Evolutionary conservation across 441 rosid species (phyloP), one percentile per base, ranked within the genome.

Genomic region (Jatropha podagrica): DNA sequence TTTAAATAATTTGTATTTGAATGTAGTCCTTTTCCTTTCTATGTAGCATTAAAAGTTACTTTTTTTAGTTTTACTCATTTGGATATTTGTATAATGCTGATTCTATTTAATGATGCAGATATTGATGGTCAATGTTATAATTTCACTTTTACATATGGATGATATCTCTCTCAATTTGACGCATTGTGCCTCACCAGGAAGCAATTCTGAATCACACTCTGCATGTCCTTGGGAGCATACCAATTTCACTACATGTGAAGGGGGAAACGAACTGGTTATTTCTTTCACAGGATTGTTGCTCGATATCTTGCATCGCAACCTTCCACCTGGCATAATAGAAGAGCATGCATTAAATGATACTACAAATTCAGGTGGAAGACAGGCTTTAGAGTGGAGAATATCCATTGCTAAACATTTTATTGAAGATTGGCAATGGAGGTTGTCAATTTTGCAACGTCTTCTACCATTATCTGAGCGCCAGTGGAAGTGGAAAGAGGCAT

Each of bases 371-470:
- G 90, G 84, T 78, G 92, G 87, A 80, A 90, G 79, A 80, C 91
- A 86, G 73, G 98, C 98, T 64, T 86, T 96, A 78, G 99, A 96
- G 79, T 94, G 99, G 99, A 91, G 95, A 87, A 87, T 90, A 75
- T 83, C 97, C 62, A 69, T 83, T 75, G 91, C 92, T 77, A 91
- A 79, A 80, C 87, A 79, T 77, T 94, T 94, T 78, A 83, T 92
- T 85, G 99, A 96, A 81, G 99, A 96, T 85, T 94, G 98, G 96
- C 92, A 94, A 75, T 96, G 99, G 99, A 87, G 99, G 65, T 80
- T 96, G 81, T 89, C 99, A 69, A 83, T 94, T 81, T 90, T 96
- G 88, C 97, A 94, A 86, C 90, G 84, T 72, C 98, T 96, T 86
- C 84, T 92, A 64, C 99, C 99, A 75, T 86, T 94, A 46, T 91